Evolutionary conservation across 192 early-diverging fungal genomes (phyloP), one percentile per base, ranked within the genome.

Genomic region (Coemansia pectinata): DNA sequence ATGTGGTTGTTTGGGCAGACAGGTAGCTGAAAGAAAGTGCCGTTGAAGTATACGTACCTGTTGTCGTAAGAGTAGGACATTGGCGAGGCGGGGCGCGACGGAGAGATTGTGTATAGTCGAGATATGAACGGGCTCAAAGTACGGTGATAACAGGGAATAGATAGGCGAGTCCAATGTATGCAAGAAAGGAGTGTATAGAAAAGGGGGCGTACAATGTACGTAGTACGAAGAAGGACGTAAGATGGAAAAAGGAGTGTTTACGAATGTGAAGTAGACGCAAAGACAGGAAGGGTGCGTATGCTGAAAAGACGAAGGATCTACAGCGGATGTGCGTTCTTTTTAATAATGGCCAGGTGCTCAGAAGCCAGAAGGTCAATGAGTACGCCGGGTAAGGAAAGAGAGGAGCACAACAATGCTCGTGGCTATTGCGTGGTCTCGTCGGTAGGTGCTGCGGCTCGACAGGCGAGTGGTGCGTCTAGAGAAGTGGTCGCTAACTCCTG

Each of bases 21-120:
- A 29, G 31, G 10, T 5, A 17, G 25, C 31, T 34, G 31, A 12
- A 14, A n/a, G 31, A 0, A 31, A 19, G 55, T 10, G 25, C 5
- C 25, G 31, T n/a, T 17, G 1, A 8, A 15, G 19, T 21, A 34
- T 23, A 65, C 72, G 27, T 80, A 81, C 78, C 78, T 76, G 48
- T 76, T 72, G 58, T 75, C 78, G 63, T 81, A 81, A 50, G 78
- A 73, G 66, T 81, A 75, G 39, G 78, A 69, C 78, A 81, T 81
- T 63, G 36, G 39, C 17, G 52, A 5, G 45, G n/a, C 45, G 45
- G n/a, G n/a, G n/a, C n/a, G 19, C 19, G 23, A 34, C 10, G 36
- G n/a, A 33, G 52, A 9, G 31, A 25, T 58, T 33, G 52, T 67
- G 25, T 55, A 59, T 40, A 59, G 29, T 15, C 19, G 25, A 44